Evolutionary conservation across 495 filamentous ascomycete species (phyloP).

Genomic region (Pseudotulostoma volvatum): DNA sequence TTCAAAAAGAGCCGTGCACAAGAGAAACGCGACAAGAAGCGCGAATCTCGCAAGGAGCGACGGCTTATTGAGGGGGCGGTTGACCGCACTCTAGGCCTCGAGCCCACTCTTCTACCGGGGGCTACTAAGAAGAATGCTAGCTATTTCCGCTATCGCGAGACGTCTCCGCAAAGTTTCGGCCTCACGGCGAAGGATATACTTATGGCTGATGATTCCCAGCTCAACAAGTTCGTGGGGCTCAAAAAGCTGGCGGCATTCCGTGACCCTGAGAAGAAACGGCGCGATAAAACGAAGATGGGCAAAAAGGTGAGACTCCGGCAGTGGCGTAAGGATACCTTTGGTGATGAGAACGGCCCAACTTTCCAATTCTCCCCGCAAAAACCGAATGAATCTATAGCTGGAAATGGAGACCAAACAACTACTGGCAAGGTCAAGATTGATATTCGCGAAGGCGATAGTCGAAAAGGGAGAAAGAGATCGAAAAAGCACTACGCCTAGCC

Average conservation of each 20-base stretch:
- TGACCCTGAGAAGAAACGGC: slow-evolving; percentile 70
- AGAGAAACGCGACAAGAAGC: slow-evolving; percentile 54
- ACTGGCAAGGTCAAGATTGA: slow-evolving; percentile 22
- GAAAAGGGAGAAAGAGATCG: slow-evolving; percentile 32
- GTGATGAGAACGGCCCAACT: slow-evolving; percentile 45
- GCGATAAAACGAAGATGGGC: slow-evolving; percentile 70
- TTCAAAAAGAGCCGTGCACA: slow-evolving; percentile 44
- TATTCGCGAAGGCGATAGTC: slow-evolving; percentile 28
- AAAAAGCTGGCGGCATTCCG: slow-evolving; percentile 89
- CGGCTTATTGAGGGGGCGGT: slow-evolving; percentile 76
- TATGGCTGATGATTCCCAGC: slow-evolving; percentile 68
- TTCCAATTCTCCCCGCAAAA: slow-evolving; percentile 12
- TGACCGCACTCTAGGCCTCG: slow-evolving; percentile 61
- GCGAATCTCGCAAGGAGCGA: slow-evolving; percentile 56
- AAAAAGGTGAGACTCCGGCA: slow-evolving; percentile 82
- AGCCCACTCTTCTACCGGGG: slow-evolving; percentile 40
- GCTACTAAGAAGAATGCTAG: slow-evolving; percentile 37
- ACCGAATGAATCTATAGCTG: slow-evolving; percentile 9
- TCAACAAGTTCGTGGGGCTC: slow-evolving; percentile 81
- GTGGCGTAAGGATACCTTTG: slow-evolving; percentile 90
- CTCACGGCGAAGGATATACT: slow-evolving; percentile 81
- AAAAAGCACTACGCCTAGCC: slow-evolving; percentile 35
- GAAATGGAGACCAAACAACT: slow-evolving; percentile 11
- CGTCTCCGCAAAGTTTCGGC: slow-evolving; percentile 77
- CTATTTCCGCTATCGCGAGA: slow-evolving; percentile 81